phyloP scores from a whole-genome alignment of 2,329 filamentous ascomycete species.

The Volutella citrinella region DNA sequence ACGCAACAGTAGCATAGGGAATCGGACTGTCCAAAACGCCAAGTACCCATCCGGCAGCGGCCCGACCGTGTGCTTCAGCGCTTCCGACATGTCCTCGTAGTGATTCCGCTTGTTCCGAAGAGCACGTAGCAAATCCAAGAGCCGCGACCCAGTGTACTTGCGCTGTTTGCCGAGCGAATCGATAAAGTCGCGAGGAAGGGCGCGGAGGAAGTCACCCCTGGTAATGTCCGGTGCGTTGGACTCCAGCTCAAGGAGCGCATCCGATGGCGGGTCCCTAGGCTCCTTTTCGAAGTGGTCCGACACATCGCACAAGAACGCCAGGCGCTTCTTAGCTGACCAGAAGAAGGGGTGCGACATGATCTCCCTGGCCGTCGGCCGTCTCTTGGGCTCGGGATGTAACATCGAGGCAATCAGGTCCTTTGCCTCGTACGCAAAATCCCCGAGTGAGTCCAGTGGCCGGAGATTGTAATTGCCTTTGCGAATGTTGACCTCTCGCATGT shows the following conservation, averaged over 20 bases:
- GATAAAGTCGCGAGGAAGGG: constrained; percentile 77
- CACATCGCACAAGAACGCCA: constrained; percentile 92
- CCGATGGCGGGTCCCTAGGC: constrained; percentile 75
- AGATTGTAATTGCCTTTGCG: constrained; percentile 82
- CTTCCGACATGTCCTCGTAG: constrained; percentile 90
- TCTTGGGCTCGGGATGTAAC: constrained; percentile 55
- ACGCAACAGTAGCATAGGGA: constrained; percentile 73
- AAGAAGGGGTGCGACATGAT: constrained; percentile 96
- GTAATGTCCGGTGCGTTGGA: constrained; percentile 50
- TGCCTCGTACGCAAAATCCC: constrained; percentile 82
- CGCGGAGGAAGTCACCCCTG: constrained; percentile 72
- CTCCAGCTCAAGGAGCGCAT: constrained; percentile 60
- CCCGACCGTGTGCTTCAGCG: constrained; percentile 68
- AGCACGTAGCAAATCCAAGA: constrained; percentile 85
- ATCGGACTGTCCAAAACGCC: constrained; percentile 76
- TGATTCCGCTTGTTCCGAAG: constrained; percentile 96
- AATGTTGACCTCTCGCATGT: constrained; percentile 96
- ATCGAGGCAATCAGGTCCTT: constrained; percentile 83
- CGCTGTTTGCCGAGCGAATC: constrained; percentile 90
- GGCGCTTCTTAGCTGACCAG: constrained; percentile 84
- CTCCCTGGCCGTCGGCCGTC: constrained; percentile 68
- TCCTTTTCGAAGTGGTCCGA: constrained; percentile 97
- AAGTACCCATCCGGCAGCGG: constrained; percentile 77
- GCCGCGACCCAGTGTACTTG: constrained; percentile 81
- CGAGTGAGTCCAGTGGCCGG: constrained; percentile 67